Base-by-base conservation (phyloP, 2,329 filamentous ascomycete genomes). In the Colletotrichum truncatum region DNA sequence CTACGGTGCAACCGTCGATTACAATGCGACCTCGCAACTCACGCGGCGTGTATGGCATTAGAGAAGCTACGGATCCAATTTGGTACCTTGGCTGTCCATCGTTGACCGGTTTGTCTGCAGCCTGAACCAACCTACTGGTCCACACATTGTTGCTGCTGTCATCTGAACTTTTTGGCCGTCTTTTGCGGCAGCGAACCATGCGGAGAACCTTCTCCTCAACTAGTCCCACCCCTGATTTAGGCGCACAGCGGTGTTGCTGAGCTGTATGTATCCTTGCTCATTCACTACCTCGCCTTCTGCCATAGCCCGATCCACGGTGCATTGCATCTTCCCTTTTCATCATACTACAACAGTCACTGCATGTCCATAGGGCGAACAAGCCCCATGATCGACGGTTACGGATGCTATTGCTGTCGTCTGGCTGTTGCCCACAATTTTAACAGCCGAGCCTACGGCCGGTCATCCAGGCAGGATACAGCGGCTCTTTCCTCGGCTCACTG, bases 301-400 rank as follows among this genome's bases (percentile, higher is more conserved):
- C 62, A 65, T 61, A 49, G 56, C 49, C 62, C 48, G 62, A 61
- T 65, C 49, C 41, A 49, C 61, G 61, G 18, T 53, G 55, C 56
- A 64, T 64, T 64, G 55, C 61, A 60, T 46, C 26, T 30, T 41
- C 30, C 48, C 61, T 49, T 30, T 30, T 14, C 39, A 32, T 39
- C 26, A 55, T 25, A 48, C 25, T 38, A 25, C 38, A 25, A 46
- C 46, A 28, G 36, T 41, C 41, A 38, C 21, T 30, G 46, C 61
- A 46, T 46, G 26, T 39, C 30, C 55, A 12, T 53, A 48, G 39
- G 46, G 48, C 48, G 21, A 41, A 39, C 26, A 41, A n/a, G 43
- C 36, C 43, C 34, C 60, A 23, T 12, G 9, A 59, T 52, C 54
- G 36, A 59, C 45, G 7, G 34, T 41, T 57, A 53, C 53, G 26